These are phyloP conservation scores for Trematosphaeria pertusa DNA, from an alignment of 2,329 filamentous ascomycete genomes.

Conservation along the genomic window DNA sequence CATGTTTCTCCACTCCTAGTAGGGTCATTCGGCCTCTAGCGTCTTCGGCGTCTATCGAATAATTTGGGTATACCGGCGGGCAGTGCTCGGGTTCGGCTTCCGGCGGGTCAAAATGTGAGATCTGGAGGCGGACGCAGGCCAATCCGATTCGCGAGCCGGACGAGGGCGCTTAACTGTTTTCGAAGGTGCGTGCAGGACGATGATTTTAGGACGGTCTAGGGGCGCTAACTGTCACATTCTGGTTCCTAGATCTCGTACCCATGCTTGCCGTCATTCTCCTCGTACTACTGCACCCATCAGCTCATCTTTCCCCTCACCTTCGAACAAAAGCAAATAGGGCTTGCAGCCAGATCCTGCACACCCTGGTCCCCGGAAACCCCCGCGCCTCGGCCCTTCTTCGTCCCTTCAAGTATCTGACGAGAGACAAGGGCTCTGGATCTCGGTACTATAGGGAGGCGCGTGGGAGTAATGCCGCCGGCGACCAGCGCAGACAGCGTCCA, in stretches of 20 bases:
- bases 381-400: background rate
- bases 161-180: slow-evolving; percentile 2
- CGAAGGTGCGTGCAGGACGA: slow-evolving; percentile 6
- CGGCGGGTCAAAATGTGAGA: background rate
- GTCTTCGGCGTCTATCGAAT: too few species aligned
- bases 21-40: too few species aligned
- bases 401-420: background rate
- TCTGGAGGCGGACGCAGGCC: background rate
- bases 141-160: slow-evolving; percentile 4
- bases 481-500: too few species aligned
- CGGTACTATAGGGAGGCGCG: too few species aligned
- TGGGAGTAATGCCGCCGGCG: too few species aligned
- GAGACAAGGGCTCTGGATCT: slow-evolving; percentile 3
- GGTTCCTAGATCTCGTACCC: background rate
- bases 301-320: background rate
- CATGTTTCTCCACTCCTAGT: background rate
- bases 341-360: background rate
- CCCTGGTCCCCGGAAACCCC: background rate
- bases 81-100: background rate
- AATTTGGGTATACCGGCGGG: too few species aligned
- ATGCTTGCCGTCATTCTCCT: too few species aligned
- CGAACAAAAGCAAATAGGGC: background rate
- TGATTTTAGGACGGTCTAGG: too few species aligned
- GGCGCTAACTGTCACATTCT: background rate
- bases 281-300: too few species aligned